Conservation (phyloP, 2,329 filamentous ascomycete species). For the Orbilia oligospora region DNA sequence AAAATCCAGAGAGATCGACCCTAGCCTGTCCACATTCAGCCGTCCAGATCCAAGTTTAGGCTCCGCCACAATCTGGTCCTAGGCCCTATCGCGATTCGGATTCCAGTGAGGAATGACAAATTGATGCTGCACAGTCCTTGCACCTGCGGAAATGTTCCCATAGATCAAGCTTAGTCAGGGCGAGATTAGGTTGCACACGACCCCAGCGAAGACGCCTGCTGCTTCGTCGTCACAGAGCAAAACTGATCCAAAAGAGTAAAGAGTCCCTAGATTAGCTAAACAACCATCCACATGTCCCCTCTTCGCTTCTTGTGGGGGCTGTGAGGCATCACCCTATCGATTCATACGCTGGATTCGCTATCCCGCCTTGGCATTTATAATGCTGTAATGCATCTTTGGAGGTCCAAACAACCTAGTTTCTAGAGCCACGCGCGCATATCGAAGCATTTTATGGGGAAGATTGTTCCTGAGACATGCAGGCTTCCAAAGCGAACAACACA, state of each 20-base stretch:
- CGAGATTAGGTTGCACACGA: constrained; percentile 43
- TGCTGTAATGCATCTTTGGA: not conserved
- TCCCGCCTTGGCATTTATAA: constrained; percentile 58
- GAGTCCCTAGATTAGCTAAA: constrained; percentile 31
- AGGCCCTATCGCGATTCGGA: constrained; percentile 57
- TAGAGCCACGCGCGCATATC: constrained; percentile 1
- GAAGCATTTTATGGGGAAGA: constrained; percentile 1
- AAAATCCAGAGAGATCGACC: constrained; percentile 32
- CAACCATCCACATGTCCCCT: constrained; percentile 25
- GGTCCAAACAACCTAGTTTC: constrained; percentile 12
- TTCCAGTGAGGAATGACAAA: constrained; percentile 54
- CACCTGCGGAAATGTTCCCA: constrained; percentile 29
- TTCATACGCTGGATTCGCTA: constrained; percentile 24
- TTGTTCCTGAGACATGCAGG: constrained; percentile 44
- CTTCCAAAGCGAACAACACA: constrained; percentile 16
- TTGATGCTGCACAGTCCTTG: constrained; percentile 45
- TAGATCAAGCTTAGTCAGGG: constrained; percentile 55
- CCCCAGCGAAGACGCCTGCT: constrained; percentile 7
- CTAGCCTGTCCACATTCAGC: constrained; percentile 42
- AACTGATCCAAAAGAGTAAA: constrained; percentile 59
- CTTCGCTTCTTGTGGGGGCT: constrained; percentile 36
- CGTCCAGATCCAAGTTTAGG: constrained; percentile 33
- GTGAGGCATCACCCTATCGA: constrained; percentile 19
- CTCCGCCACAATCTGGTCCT: constrained; percentile 49
- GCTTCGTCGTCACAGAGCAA: constrained; percentile 23